Conservation (phyloP, 257 asterid genomes). For the Plantago ovata region DNA sequence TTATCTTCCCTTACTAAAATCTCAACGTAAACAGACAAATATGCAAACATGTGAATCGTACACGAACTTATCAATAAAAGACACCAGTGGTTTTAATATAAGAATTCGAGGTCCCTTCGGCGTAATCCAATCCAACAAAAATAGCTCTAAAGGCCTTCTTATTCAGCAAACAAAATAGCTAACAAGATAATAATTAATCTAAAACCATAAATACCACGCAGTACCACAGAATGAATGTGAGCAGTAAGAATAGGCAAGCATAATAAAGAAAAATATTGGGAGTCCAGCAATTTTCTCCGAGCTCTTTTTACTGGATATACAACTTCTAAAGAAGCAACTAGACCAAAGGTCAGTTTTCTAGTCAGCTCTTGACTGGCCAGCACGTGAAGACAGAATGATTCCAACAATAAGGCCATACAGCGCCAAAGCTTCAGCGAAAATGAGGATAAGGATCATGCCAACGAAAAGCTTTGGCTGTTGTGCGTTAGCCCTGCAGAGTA, state of each 20-base stretch:
- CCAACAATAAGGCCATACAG: slow-evolving; percentile 74
- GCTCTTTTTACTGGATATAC: slow-evolving; percentile 6
- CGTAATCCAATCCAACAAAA: not conserved
- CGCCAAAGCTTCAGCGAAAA: slow-evolving; percentile 72
- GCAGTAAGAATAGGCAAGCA: slow-evolving; percentile 4
- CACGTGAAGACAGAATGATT: slow-evolving; percentile 67
- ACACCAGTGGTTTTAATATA: not conserved
- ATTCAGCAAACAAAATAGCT: slow-evolving; percentile 1
- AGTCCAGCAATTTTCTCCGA: slow-evolving; percentile 1
- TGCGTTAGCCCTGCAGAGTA: slow-evolving; percentile 62
- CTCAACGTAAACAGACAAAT: too few relatives aligned
- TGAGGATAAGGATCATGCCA: slow-evolving; percentile 74
- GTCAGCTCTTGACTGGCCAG: slow-evolving; percentile 76
- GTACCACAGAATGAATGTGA: slow-evolving; percentile 8
- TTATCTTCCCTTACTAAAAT: too few relatives aligned
- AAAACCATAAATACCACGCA: slow-evolving; percentile 8
- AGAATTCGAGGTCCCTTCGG: not conserved
- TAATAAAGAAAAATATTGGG: not conserved
- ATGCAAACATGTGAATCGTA: too few relatives aligned
- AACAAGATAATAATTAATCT: not conserved
- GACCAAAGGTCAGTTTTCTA: slow-evolving; percentile 5
- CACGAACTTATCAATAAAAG: too few relatives aligned
- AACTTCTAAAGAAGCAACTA: not conserved
- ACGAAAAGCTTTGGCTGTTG: slow-evolving; percentile 74
- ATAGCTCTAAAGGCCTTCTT: slow-evolving; percentile 10